Conservation (phyloP, 148 eudicot genomes). For the Chenopodium quinoa region DNA sequence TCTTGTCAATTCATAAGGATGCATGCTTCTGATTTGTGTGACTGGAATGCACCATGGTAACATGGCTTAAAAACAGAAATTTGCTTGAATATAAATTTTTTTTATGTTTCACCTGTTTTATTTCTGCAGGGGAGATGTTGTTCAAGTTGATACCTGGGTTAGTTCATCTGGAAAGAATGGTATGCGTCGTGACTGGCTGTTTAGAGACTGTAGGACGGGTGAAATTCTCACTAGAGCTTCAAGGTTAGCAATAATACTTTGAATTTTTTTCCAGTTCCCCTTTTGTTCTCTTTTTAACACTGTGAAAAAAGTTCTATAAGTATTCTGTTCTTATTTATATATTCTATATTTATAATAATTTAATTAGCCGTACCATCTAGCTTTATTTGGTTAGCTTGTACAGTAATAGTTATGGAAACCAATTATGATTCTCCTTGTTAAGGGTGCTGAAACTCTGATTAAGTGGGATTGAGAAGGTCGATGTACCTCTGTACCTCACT, state of each 20-base stretch:
- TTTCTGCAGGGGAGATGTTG: slow-evolving; percentile 84
- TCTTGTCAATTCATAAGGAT: neutral
- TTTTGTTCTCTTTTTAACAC: neutral
- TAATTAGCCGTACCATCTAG: neutral
- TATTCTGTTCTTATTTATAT: neutral
- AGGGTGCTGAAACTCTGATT: neutral
- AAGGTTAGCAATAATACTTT: slow-evolving; percentile 44
- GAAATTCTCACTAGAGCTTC: slow-evolving; percentile 88
- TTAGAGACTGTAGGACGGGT: slow-evolving; percentile 77
- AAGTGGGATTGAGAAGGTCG: neutral
- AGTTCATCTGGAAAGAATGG: slow-evolving; percentile 92
- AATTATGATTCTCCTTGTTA: neutral
- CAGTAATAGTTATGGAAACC: neutral
- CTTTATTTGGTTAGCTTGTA: neutral
- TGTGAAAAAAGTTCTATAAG: slow-evolving; percentile 2
- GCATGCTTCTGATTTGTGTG: neutral
- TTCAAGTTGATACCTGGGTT: slow-evolving; percentile 97
- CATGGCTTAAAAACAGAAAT: neutral
- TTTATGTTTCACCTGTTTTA: slow-evolving; percentile 10
- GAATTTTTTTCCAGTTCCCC: neutral
- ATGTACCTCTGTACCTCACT: neutral
- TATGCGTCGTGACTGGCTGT: slow-evolving; percentile 92
- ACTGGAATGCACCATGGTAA: neutral
- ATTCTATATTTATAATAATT: neutral
- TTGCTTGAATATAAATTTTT: neutral